Evolutionary conservation across 306 rosid species (phyloP), one percentile per base, ranked within the genome.

Genomic region (Pueraria montana): DNA sequence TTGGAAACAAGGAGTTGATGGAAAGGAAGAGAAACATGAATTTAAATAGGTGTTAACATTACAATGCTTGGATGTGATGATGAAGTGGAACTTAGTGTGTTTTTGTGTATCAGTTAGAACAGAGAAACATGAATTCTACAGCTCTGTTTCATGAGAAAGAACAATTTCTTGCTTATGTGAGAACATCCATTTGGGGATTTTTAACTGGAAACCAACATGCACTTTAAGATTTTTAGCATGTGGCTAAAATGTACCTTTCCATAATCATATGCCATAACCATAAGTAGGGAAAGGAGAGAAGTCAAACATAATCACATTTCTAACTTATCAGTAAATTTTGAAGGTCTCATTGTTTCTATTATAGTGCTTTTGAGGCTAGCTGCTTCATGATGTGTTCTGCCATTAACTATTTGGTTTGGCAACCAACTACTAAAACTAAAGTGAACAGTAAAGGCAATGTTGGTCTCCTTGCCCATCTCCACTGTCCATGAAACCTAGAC

Each of bases 401-500:
- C 18, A 50, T 50, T 11, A 18, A 65, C 14, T 32, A 49, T 43
- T 12, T 32, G 45, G 38, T 9, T 72, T 46, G 50, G 49, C 69
- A 62, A 4, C 55, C 56, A 23, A 4, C 55, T 45, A 23, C 10
- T 61, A 24, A 61, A 12, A 24, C 26, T 53, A 26, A 81, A 73
- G 43, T 72, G 50, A 70, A 20, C 64, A 21, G 38, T 20, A 59
- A 32, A 56, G 66, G 16, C 32, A 36, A 63, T 74, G 23, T 18
- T 81, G 68, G 21, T 38, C 36, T 46, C 59, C 80, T 74, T 64
- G 76, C 68, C 56, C 11, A 17, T 74, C n/a, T 17, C 53, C 30
- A 2, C 48, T 6, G 46, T 49, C 23, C n/a, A 9, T 73, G 45
- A 74, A 52, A n/a, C 63, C 23, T 34, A 32, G 38, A 34, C 30